Evolutionary conservation across 2,329 filamentous ascomycete species (phyloP).

Genomic region (Calonectria montana): DNA sequence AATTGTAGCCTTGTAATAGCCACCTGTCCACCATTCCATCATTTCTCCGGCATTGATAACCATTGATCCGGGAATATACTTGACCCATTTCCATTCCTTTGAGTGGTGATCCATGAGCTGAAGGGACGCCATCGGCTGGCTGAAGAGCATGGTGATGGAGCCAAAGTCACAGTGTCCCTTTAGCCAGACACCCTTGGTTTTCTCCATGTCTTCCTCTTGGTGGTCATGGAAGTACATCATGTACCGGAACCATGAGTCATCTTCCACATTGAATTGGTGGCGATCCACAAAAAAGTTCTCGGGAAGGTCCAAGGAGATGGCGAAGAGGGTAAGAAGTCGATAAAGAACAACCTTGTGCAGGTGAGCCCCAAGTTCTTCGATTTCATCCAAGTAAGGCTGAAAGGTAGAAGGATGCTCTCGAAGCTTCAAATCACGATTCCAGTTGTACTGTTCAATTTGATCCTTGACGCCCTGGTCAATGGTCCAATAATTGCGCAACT

Average conservation of each 20-base stretch:
- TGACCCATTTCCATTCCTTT: neutral
- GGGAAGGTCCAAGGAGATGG: neutral
- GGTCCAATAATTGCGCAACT: neutral
- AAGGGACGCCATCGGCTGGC: neutral
- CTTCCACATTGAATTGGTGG: neutral
- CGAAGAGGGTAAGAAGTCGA: neutral
- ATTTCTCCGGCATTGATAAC: constrained; percentile 2
- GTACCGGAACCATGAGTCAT: neutral
- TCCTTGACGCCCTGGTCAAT: neutral
- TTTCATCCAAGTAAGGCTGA: neutral
- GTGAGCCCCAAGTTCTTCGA: neutral
- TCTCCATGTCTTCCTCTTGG: neutral
- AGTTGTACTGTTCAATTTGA: neutral
- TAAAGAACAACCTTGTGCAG: neutral
- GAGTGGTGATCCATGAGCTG: neutral
- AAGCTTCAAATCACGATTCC: neutral
- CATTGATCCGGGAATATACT: neutral
- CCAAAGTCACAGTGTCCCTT: constrained; percentile 2
- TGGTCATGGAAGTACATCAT: constrained; percentile 3
- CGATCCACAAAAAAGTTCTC: neutral
- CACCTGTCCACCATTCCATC: constrained; percentile 3
- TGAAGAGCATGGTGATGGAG: neutral
- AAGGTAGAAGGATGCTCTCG: neutral
- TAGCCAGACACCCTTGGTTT: neutral
- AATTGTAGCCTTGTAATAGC: constrained; percentile 2